Conservation (phyloP, 768 basidiomycete genomes). For the Calvatia gigantea region DNA sequence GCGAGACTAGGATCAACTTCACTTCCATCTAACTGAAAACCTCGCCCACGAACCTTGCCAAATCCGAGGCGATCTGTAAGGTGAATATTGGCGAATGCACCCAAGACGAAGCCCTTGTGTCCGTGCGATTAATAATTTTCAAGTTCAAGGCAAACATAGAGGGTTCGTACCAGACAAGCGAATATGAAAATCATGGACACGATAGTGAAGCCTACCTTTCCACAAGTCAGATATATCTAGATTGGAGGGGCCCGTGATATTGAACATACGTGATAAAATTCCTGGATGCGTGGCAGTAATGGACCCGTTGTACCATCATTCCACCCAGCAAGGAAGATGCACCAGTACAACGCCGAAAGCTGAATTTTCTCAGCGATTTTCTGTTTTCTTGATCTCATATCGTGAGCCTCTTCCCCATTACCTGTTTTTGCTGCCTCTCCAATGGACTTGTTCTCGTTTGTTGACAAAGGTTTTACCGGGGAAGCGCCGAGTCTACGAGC, state of each 20-base stretch:
- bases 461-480: not conserved
- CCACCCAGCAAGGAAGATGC: conserved; percentile 67
- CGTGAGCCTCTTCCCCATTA: not conserved
- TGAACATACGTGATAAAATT: conserved; percentile 40
- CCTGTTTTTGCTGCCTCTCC: not conserved
- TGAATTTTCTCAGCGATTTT: conserved; percentile 34
- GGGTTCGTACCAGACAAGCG: conserved; percentile 30
- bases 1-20: no score
- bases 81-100: conserved; percentile 35
- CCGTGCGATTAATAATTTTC: not conserved
- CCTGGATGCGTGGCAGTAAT: conserved; percentile 67
- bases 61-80: conserved; percentile 35
- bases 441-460: not conserved
- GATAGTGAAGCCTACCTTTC: conserved; percentile 45
- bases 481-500: not conserved
- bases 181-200: conserved; percentile 62
- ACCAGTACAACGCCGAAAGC: conserved; percentile 50
- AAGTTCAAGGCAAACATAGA: not conserved
- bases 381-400: conserved; percentile 19
- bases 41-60: conserved; percentile 32
- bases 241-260: not conserved
- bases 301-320: conserved; percentile 77
- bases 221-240: not conserved
- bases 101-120: conserved; percentile 36
- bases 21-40: not conserved